phyloP scores from a whole-genome alignment of 331 rosid species.

The Rosa hybrid region DNA sequence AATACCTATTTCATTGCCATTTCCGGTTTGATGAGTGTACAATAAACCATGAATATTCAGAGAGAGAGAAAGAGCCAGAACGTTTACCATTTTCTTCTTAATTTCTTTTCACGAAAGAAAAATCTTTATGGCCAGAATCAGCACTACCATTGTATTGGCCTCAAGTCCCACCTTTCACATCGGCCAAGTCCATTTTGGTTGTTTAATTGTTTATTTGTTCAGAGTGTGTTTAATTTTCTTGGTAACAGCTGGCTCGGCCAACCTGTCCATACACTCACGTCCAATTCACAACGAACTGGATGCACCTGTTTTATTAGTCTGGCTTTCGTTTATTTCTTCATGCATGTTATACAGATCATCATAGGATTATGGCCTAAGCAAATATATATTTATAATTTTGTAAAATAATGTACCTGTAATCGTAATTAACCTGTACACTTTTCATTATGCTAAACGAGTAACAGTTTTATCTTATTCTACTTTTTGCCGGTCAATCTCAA shows the following conservation, averaged over 20 bases:
- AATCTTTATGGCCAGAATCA: not conserved
- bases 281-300: not conserved
- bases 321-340: not conserved
- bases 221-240: not conserved
- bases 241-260: not conserved
- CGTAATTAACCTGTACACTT: not conserved
- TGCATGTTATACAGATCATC: not conserved
- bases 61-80: not conserved
- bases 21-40: not conserved
- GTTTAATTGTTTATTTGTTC: too few species aligned
- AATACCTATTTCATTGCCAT: not conserved
- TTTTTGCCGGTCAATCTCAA: too few species aligned
- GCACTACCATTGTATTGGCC: not conserved
- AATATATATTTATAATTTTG: too few species aligned
- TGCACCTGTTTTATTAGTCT: not conserved
- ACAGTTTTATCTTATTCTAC: too few species aligned
- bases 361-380: not conserved
- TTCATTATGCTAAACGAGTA: not conserved
- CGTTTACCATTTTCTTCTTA: not conserved
- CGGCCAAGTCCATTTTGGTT: not conserved
- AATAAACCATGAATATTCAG: not conserved
- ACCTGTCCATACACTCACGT: not conserved
- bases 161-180: not conserved
- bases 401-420: not conserved
- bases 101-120: too few species aligned